Percentiles rank a stretch among this genome's conserved stretches.
Evolutionary conservation across 2,329 filamentous ascomycete species (phyloP).

Genomic region (Exophiala mesophila): DNA sequence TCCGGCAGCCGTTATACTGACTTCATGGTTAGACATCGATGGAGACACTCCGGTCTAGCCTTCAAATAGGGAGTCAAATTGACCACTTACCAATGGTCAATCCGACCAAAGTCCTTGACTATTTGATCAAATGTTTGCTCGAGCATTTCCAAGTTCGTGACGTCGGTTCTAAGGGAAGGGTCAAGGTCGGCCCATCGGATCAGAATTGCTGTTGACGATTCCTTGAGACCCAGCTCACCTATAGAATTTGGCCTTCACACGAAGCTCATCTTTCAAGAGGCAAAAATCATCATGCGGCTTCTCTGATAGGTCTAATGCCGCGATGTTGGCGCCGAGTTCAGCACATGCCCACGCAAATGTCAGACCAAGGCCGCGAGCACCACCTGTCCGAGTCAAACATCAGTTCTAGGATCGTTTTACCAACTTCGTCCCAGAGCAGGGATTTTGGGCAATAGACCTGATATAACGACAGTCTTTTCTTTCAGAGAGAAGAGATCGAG

Average conservation of each 20-base stretch:
- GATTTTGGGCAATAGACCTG: too few relatives aligned
- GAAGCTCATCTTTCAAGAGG: slow-evolving; percentile 28
- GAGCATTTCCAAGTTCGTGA: slow-evolving; percentile 31
- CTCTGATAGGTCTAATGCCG: slow-evolving; percentile 32
- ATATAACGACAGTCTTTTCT: slow-evolving; percentile 27
- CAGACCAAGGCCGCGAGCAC: slow-evolving; percentile 35
- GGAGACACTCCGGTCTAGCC: background rate
- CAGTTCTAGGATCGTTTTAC: too few relatives aligned
- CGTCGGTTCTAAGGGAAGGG: slow-evolving; percentile 30
- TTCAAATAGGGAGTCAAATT: background rate
- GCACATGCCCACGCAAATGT: slow-evolving; percentile 37
- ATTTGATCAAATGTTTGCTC: slow-evolving; percentile 32
- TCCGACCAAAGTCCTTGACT: slow-evolving; percentile 37
- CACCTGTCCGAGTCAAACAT: slow-evolving; percentile 23
- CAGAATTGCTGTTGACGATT: background rate
- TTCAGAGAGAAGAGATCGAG: slow-evolving; percentile 30
- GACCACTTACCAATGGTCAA: slow-evolving; percentile 31
- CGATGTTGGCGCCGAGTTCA: slow-evolving; percentile 36
- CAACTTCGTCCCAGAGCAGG: too few relatives aligned
- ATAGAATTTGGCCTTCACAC: slow-evolving; percentile 31
- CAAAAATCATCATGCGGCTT: slow-evolving; percentile 23
- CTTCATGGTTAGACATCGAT: too few relatives aligned
- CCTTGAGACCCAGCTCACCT: slow-evolving; percentile 13
- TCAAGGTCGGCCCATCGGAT: background rate
- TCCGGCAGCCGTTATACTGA: slow-evolving; percentile 31